Conservation (phyloP, 441 rosid genomes). For the Aleurites moluccanus region DNA sequence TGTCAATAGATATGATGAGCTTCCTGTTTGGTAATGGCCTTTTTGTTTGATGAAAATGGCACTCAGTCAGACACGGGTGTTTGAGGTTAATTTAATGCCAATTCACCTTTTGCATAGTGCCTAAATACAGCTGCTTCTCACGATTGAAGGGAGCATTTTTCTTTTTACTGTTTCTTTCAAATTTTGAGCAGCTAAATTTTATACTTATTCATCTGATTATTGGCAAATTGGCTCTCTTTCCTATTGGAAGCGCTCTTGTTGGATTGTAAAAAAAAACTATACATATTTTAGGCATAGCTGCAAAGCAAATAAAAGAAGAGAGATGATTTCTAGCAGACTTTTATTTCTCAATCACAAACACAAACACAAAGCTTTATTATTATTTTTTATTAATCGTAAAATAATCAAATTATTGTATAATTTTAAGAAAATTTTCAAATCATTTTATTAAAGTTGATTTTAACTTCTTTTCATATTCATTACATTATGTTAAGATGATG, state of each 20-base stretch:
- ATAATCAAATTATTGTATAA: too few relatives aligned
- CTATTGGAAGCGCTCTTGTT: neutral
- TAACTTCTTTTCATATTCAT: too few relatives aligned
- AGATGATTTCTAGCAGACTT: too few relatives aligned
- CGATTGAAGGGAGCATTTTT: conserved; percentile 1
- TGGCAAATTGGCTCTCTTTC: neutral
- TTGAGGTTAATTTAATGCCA: neutral
- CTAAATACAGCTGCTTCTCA: neutral
- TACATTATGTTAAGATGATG: too few relatives aligned
- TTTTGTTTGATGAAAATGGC: neutral
- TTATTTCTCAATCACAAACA: too few relatives aligned
- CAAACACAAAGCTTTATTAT: too few relatives aligned
- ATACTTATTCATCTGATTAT: neutral
- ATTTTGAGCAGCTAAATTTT: conserved; percentile 6
- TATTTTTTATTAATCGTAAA: too few relatives aligned
- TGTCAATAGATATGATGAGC: neutral
- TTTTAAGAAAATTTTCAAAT: too few relatives aligned
- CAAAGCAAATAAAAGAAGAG: too few relatives aligned
- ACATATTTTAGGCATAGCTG: too few relatives aligned
- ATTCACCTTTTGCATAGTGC: conserved; percentile 10
- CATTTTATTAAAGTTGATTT: too few relatives aligned
- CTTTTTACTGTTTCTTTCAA: neutral
- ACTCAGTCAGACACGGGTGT: conserved; percentile 14
- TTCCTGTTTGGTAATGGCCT: neutral
- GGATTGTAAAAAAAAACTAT: too few relatives aligned